Evolutionary conservation across 495 filamentous ascomycete genomes (phyloP), one percentile per base, ranked within the genome.

Genomic region (Daldinia grandis): DNA sequence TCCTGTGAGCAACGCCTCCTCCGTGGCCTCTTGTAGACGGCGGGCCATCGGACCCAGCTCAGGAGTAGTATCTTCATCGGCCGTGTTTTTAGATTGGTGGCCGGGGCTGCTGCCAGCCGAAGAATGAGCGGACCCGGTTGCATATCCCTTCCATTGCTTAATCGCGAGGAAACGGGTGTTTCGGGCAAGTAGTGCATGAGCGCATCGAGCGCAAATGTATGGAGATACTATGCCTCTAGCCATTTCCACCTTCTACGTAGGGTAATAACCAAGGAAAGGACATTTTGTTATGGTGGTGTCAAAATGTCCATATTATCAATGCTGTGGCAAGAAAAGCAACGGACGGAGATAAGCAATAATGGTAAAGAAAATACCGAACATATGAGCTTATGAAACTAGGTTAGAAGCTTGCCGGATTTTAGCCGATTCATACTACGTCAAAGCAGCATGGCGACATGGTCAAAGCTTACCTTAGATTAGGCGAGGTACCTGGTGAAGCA

Each of bases 11-110:
- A 97, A 80, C 5, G 85, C 86, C 57, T 95, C 90, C 76, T 97
- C 93, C 30, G 91, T 94, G 76, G 95, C 92, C 76, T 93, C 84
- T 44, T 88, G 82, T 28, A 97, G 83, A 25, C 92, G 87, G 35
- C 90, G 83, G 3, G 88, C 84, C 91, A 97, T 91, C 19, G 92
- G 86, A 3, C 92, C 88, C 8, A 35, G 72, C 58, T 82, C 78
- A 31, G 62, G 7, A 0, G 65, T 19, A 21, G 51, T 3, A 1
- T 59, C 31, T 35, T 31, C 55, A 59, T 60, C 64, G 14, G 33
- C 21, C 25, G 55, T 19, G 27, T 59, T 49, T 2, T 35, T 38
- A 17, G 57, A 27, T 38, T 71, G 24, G 50, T 31, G 56, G 30
- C 14, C 42, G 1, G 50, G 21, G 21, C 27, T 35, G 24, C 57